Evolutionary conservation across 805 yeast genomes (phyloP), one percentile per base, ranked within the genome.

Genomic region (Saturnispora halmiae): DNA sequence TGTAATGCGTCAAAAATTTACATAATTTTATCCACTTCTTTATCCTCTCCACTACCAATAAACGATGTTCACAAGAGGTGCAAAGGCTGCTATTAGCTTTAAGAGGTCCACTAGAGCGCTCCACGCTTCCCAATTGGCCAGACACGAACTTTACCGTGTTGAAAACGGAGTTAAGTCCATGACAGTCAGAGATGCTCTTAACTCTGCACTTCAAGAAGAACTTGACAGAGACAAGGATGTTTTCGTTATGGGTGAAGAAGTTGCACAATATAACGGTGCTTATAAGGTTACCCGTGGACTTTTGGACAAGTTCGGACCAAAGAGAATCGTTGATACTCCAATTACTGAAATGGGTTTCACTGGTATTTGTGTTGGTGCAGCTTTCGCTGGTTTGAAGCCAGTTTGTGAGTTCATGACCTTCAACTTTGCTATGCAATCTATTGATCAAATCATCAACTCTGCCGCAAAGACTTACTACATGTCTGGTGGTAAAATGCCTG

Each of bases 301-400:
- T 50, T 73, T 92, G 58, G 98, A 92, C 66, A 77, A 94, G 62
- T 88, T 87, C 56, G 96, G 96, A 48, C 95, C 87, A 61, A 77
- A 83, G 64, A 79, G 96, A 68, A 81, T 88, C 45, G 74, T 88
- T 47, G 96, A 88, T 66, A 88, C 96, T 49, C 99, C 99, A 49
- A 92, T 92, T 64, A 92, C 99, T 42, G 99, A 92, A 70, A 90
- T 92, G 92, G 99, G 99, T 43, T 90, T 88, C 72, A 79, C 96
- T 37, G 96, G 96, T 59, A 67, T 88, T 50, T 81, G 94, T 55
- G 94, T 85, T 34, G 96, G 96, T 65, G 87, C 96, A 31, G 92
- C 96, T n/a, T 76, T 88, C 59, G 86, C 90, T 43, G 96, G 96
- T 38, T 77, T 92, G 61, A 86, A 85, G 67, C 99, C 99, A 52